These are phyloP conservation scores for Coemansia sp. DNA, from an alignment of 192 early-diverging fungal species.

Conservation along the genomic window DNA sequence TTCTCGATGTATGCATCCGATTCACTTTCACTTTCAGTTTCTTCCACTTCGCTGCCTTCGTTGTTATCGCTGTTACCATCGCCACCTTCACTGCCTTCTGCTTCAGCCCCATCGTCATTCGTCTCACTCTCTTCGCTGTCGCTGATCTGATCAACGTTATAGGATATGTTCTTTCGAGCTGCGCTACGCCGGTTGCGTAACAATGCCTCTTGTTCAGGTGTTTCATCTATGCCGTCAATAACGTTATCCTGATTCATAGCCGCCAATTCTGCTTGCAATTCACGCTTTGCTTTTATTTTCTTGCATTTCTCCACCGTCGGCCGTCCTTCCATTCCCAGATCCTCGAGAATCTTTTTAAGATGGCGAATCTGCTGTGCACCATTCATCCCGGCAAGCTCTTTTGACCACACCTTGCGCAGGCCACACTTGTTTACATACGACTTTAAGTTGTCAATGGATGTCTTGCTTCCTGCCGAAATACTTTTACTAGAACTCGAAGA, in stretches of 20 bases:
- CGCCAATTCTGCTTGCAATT: conserved; percentile 57
- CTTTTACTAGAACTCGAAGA: not conserved
- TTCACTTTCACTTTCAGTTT: conserved; percentile 24
- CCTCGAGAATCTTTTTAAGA: conserved; percentile 46
- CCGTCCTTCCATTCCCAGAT: conserved; percentile 57
- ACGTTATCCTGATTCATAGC: conserved; percentile 44
- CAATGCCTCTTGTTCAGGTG: not conserved
- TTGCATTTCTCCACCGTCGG: conserved; percentile 62
- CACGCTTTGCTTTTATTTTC: conserved; percentile 56
- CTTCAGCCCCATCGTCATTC: conserved; percentile 5
- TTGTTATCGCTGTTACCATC: conserved; percentile 12
- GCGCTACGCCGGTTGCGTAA: conserved; percentile 29
- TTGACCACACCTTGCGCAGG: conserved; percentile 53
- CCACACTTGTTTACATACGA: conserved; percentile 52
- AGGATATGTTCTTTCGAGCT: conserved; percentile 19
- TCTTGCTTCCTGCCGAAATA: conserved; percentile 13
- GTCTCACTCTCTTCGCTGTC: conserved; percentile 31
- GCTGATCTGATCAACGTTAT: conserved; percentile 27
- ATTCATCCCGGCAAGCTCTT: conserved; percentile 51
- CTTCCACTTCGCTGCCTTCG: conserved; percentile 21
- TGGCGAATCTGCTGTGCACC: conserved; percentile 48
- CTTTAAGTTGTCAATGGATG: conserved; percentile 43
- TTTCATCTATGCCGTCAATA: conserved; percentile 4
- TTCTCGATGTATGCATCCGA: conserved; percentile 19
- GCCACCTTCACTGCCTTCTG: conserved; percentile 10